Percentiles rank a stretch among this genome's conserved stretches.
These are phyloP conservation scores for Fusarium nurragi DNA, from an alignment of 2,329 filamentous ascomycete genomes.

Conservation along the genomic window DNA sequence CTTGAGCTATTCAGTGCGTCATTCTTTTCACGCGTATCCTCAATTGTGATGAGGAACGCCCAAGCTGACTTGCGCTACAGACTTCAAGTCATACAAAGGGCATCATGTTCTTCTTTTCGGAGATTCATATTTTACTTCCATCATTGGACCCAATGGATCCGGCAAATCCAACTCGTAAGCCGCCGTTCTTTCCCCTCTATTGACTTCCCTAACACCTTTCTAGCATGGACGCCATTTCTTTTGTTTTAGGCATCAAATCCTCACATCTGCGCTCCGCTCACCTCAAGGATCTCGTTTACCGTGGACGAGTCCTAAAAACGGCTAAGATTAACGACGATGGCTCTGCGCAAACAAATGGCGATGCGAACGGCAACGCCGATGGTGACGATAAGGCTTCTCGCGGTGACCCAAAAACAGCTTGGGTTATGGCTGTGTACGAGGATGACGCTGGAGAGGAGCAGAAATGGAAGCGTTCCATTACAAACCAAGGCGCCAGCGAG, in stretches of 20 bases:
- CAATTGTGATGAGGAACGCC: slow-evolving; percentile 1
- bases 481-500: slow-evolving; percentile 86
- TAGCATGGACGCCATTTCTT: slow-evolving; percentile 99
- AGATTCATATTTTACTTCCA: slow-evolving; percentile 98
- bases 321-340: slow-evolving; percentile 93
- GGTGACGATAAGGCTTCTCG: slow-evolving; percentile 73
- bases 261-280: slow-evolving; percentile 96
- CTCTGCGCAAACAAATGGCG: slow-evolving; percentile 72
- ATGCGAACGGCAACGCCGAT: slow-evolving; percentile 68
- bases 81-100: slow-evolving; percentile 99
- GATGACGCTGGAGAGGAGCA: slow-evolving; percentile 96
- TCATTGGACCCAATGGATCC: slow-evolving; percentile 99
- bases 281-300: slow-evolving; percentile 93
- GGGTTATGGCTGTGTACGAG: slow-evolving; percentile 99
- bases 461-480: slow-evolving; percentile 95
- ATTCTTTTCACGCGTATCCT: not conserved
- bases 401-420: slow-evolving; percentile 90
- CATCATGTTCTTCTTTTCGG: slow-evolving; percentile 94
- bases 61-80: slow-evolving; percentile 55
- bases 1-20: slow-evolving; percentile 90
- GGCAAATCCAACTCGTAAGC: slow-evolving; percentile 97
- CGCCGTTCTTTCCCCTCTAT: not conserved
- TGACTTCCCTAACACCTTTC: slow-evolving; percentile 13
- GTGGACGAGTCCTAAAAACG: slow-evolving; percentile 89
- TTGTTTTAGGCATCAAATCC: slow-evolving; percentile 97